Percentiles rank a stretch among this genome's conserved stretches.
Conservation (phyloP, 306 rosid genomes). For the Parietaria judaica region DNA sequence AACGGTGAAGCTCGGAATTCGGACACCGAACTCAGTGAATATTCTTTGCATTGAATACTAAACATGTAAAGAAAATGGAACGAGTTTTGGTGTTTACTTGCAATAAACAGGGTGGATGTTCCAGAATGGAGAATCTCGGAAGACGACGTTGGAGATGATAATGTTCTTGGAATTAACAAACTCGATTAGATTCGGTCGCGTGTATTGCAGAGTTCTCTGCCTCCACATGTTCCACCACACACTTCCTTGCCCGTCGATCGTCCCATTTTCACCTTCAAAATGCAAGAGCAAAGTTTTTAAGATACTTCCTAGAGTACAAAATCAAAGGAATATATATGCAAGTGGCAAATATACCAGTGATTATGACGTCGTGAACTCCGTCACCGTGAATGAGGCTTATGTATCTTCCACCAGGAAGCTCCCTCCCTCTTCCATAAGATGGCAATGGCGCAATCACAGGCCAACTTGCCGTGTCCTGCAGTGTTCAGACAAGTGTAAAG, state of each 20-base stretch:
- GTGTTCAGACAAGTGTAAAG: too few relatives aligned
- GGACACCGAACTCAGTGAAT: not conserved
- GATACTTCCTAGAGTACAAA: too few relatives aligned
- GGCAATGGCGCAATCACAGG: slow-evolving; percentile 84
- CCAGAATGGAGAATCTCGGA: slow-evolving; percentile 90
- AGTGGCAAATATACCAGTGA: slow-evolving; percentile 54
- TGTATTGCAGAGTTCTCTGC: slow-evolving; percentile 61
- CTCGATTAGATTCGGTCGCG: slow-evolving; percentile 84
- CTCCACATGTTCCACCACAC: slow-evolving; percentile 99
- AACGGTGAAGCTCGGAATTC: too few relatives aligned
- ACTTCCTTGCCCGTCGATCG: slow-evolving; percentile 87
- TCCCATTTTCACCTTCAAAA: slow-evolving; percentile 66
- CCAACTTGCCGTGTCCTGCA: slow-evolving; percentile 58
- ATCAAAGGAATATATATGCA: not conserved
- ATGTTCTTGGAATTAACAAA: slow-evolving; percentile 65
- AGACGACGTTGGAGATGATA: slow-evolving; percentile 65
- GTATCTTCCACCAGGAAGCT: slow-evolving; percentile 78
- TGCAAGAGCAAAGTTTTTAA: not conserved
- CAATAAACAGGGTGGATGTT: slow-evolving; percentile 92
- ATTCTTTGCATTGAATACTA: not conserved
- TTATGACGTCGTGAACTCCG: slow-evolving; percentile 60
- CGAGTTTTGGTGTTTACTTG: slow-evolving; percentile 39
- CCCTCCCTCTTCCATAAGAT: slow-evolving; percentile 95
- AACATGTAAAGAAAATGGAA: not conserved
- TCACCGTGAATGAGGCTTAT: slow-evolving; percentile 72